Base-by-base conservation (phyloP, 1,139 yeast species). In the Yamadazyma siamensis region DNA sequence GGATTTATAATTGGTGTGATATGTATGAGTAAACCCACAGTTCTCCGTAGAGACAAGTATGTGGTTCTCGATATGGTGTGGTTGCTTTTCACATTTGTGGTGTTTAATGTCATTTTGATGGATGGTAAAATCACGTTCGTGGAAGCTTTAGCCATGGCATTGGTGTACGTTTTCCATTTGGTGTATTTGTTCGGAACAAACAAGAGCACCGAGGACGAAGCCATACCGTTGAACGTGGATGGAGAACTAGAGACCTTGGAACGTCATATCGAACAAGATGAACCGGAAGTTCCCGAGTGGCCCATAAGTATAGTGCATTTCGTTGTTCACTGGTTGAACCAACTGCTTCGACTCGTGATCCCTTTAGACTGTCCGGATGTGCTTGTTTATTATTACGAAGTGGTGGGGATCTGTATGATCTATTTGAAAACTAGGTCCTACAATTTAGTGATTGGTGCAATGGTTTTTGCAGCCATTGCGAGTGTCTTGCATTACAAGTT, bases 91-190 rank as follows among this genome's bases (percentile, higher is more conserved):
- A 54, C 72, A 12, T 52, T 75, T 5, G 29, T 56, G 2, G 34
- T 71, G 3, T 62, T 75, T 23, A 52, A 68, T 32, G 52, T 52
- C 32, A 68, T 77, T 29, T 43, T 78, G 10, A 52, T 61, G 4
- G 84, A 78, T 51, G 77, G 77, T 6, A 56, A 59, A 34, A 59
- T 78, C 21, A 69, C 73, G 17, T 32, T 60, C 4, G 31, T 46
- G 10, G 84, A 78, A 43, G 71, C 79, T 33, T 23, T 57, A 2
- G 25, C 54, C 1, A 70, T 78, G 77, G 49, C 67, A 1, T 16
- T 21, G 11, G 43, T 3, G 40, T 66, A 20, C 74, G 71, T 47
- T 31, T 57, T 11, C 23, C 49, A 2, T 74, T 73, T 44, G 31
- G 26, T 32, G 7, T 43, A 44, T 27, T 29, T 43, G 21, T 34